phyloP scores from a whole-genome alignment of 2,329 filamentous ascomycete species.

The Trichoderma sp. region DNA sequence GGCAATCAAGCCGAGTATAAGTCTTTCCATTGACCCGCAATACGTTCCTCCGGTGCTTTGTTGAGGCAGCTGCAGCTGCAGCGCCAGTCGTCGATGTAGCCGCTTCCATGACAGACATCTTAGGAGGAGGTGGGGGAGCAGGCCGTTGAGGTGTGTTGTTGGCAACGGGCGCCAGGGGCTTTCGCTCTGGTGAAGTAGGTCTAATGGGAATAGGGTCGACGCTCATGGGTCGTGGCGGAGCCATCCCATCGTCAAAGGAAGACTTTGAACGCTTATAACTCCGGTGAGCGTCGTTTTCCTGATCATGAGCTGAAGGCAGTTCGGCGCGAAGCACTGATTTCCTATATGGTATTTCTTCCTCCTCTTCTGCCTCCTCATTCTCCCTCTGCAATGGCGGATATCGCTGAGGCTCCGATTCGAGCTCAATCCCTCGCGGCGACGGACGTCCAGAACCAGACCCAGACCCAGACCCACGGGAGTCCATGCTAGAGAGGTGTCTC shows the following conservation, averaged over 20 bases:
- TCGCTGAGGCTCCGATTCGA: conserved; percentile 24
- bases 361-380: conserved; percentile 33
- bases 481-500: conserved; percentile 41
- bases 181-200: conserved; percentile 54
- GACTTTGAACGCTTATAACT: conserved; percentile 66
- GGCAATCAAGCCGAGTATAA: conserved; percentile 85
- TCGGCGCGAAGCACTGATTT: conserved; percentile 45
- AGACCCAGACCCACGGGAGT: conserved; percentile 29
- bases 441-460: conserved; percentile 34
- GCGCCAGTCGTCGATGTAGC: conserved; percentile 83
- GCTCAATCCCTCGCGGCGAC: conserved; percentile 32
- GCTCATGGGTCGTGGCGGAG: conserved; percentile 52
- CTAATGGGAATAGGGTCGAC: conserved; percentile 43
- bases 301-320: conserved; percentile 67
- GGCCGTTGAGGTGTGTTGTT: conserved; percentile 75
- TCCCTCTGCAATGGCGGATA: conserved; percentile 33
- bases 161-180: conserved; percentile 54
- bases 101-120: conserved; percentile 94
- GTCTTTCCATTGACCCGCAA: conserved; percentile 87
- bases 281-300: conserved; percentile 79
- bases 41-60: conserved; percentile 75
- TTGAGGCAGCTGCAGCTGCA: conserved; percentile 72
- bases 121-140: conserved; percentile 81
- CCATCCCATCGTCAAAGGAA: conserved; percentile 52
- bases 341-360: conserved; percentile 51